Conservation (phyloP, 768 basidiomycete species). For the Nidularia sp. region DNA sequence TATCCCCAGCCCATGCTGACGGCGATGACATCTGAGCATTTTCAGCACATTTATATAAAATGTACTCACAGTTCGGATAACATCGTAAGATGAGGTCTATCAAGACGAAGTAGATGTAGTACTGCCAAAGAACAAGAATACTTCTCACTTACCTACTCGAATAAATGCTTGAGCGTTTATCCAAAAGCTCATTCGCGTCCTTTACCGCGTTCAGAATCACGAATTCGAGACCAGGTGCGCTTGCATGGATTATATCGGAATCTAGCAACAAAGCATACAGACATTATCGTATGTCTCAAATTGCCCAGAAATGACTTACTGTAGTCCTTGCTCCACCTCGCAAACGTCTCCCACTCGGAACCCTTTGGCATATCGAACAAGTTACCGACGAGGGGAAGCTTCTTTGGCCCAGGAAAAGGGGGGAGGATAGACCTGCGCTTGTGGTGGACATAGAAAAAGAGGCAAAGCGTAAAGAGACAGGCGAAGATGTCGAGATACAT, state of each 20-base stretch:
- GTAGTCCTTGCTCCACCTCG: background rate
- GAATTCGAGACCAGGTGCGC: constrained; percentile 1
- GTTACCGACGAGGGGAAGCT: background rate
- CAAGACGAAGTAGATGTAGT: background rate
- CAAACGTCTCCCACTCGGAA: background rate
- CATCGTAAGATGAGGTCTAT: background rate
- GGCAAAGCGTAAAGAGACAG: too few relatives aligned
- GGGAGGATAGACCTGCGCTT: background rate
- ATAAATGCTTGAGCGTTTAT: constrained; percentile 7
- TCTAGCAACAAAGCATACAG: background rate
- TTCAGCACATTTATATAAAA: background rate
- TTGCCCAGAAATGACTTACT: background rate
- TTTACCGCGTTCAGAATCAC: constrained; percentile 9
- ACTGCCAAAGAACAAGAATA: background rate
- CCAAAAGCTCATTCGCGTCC: constrained; percentile 6
- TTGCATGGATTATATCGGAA: constrained; percentile 4
- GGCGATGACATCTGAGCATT: background rate
- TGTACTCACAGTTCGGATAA: background rate
- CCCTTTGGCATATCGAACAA: background rate
- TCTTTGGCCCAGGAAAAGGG: background rate
- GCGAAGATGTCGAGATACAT: too few relatives aligned
- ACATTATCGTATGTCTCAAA: background rate
- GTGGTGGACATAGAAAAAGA: too few relatives aligned
- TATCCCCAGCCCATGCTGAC: background rate
- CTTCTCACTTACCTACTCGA: constrained; percentile 5